Conservation (phyloP, 129 eudicot genomes). For the Saposhnikovia divaricata region DNA sequence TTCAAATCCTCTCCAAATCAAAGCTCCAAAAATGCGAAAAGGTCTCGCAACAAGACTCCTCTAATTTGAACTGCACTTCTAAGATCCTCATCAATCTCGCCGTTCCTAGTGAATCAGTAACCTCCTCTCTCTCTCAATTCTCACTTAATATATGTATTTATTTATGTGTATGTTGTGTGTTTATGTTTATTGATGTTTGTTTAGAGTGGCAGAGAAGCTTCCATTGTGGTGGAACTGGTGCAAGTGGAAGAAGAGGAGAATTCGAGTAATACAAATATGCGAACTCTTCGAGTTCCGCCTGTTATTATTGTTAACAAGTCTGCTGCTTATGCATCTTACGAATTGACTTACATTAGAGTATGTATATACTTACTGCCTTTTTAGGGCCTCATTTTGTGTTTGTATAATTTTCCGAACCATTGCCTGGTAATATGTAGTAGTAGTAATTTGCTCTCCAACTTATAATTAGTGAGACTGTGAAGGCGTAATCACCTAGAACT, state of each 20-base stretch:
- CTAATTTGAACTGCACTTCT: constrained; percentile 51
- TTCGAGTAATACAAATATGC: constrained; percentile 46
- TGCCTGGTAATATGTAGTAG: no score
- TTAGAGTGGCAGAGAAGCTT: constrained; percentile 85
- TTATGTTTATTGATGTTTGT: background rate
- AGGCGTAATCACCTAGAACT: no score
- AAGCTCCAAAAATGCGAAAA: constrained; percentile 70
- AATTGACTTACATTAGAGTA: constrained; percentile 82
- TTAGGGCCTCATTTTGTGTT: background rate
- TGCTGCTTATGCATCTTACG: constrained; percentile 60
- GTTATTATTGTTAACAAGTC: constrained; percentile 69
- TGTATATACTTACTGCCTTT: background rate
- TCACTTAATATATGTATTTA: no score
- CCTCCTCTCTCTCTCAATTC: background rate
- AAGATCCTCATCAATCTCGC: constrained; percentile 68
- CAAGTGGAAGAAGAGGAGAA: constrained; percentile 64
- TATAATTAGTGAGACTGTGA: no score
- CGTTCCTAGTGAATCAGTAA: constrained; percentile 73
- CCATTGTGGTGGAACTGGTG: constrained; percentile 70
- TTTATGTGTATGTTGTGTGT: background rate
- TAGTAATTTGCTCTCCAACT: no score
- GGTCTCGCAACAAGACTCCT: constrained; percentile 20
- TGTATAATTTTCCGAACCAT: background rate
- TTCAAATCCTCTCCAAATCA: constrained; percentile 71
- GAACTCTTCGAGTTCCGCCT: constrained; percentile 68